phyloP scores from a whole-genome alignment of 805 yeast species.

The Blastobotrys parvus region DNA sequence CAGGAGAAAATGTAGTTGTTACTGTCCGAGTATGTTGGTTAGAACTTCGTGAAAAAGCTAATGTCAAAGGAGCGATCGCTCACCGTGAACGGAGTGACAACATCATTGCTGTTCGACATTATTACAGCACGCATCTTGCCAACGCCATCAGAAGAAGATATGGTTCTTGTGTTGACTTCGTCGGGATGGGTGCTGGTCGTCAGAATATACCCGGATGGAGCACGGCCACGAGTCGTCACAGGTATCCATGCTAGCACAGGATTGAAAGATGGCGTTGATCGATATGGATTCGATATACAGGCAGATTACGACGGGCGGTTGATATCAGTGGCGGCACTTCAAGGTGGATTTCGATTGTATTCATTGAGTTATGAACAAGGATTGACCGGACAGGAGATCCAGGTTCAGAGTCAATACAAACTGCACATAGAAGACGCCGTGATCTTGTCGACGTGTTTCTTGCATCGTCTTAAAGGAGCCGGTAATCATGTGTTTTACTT shows the following conservation, averaged over 20 bases:
- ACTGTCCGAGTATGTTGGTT: slow-evolving; percentile 2
- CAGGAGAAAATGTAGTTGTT: slow-evolving; percentile 5
- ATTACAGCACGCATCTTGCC: background rate
- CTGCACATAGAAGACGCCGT: background rate
- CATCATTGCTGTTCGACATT: background rate
- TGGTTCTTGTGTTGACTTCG: slow-evolving; percentile 4
- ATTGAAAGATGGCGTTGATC: background rate
- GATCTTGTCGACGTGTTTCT: slow-evolving; percentile 5
- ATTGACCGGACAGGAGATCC: background rate
- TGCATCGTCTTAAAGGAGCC: slow-evolving; percentile 3
- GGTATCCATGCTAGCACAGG: background rate
- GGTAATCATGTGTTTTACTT: slow-evolving; percentile 4
- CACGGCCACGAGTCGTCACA: slow-evolving; percentile 9
- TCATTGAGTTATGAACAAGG: background rate
- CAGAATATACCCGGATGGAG: slow-evolving; percentile 10
- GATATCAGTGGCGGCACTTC: background rate
- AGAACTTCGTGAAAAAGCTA: background rate
- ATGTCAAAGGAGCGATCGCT: slow-evolving; percentile 2
- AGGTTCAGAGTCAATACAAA: background rate
- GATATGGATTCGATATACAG: background rate
- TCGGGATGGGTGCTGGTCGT: slow-evolving; percentile 9
- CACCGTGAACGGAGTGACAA: background rate
- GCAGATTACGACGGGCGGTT: slow-evolving; percentile 1
- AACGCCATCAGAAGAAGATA: slow-evolving; percentile 6
- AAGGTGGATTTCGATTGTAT: background rate